Evolutionary conservation across 306 rosid genomes (phyloP), one percentile per base, ranked within the genome.

Genomic region (Nissolia schottii): DNA sequence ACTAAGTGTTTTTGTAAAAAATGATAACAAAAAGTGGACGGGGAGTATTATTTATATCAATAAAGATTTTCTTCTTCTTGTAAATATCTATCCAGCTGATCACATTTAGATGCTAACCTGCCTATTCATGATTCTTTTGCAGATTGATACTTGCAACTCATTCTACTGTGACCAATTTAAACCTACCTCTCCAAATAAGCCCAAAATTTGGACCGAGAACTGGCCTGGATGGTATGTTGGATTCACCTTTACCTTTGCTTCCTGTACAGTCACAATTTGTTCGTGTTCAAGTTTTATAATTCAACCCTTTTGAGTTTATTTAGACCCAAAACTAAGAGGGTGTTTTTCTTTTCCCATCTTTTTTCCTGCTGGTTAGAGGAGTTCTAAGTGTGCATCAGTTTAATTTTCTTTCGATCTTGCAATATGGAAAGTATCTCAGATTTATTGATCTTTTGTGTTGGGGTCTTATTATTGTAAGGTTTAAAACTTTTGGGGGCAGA

Each of bases 201-300:
- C 98, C 37, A 93, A 87, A 86, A 84, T 93, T 41, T 93, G 98
- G 98, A 93, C 98, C 19, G 98, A 93, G 74, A 93, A 93, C 75
- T 93, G 97, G 97, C 97, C 98, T 41, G 98, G 98, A 80, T 93
- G 98, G 98, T 93, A 88, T 67, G 80, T 64, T 60, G 53, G 50
- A 53, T 66, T 77, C 56, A 16, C 10, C 46, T 38, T 46, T 20
- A 68, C 41, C 56, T 54, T 67, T 59, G 18, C 67, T 71, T 34
- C 50, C 43, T 66, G 27, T 40, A 5, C n/a, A n/a, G n/a, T n/a
- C n/a, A n/a, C n/a, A n/a, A n/a, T n/a, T n/a, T n/a, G n/a, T n/a
- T n/a, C 49, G 20, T 19, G 13, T 46, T 56, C 46, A 69, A 20
- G 2, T 32, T 46, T 27, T 41, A 77, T 43, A 59, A 60, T 25